phyloP scores from a whole-genome alignment of 192 early-diverging fungal genomes.

The Dissophora ornata region DNA sequence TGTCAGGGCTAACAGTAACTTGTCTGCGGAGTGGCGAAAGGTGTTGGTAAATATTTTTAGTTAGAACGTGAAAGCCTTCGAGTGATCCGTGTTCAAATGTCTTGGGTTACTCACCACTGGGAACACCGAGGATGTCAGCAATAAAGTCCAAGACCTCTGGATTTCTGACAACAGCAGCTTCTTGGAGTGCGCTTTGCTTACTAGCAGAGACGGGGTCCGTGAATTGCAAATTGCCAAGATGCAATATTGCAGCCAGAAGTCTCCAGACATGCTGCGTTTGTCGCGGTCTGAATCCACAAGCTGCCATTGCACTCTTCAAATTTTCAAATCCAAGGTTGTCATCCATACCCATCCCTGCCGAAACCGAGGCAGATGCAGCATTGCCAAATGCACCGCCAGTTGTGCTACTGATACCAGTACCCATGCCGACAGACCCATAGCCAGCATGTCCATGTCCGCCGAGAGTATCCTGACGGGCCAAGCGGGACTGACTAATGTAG shows the following conservation, averaged over 20 bases:
- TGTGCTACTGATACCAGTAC: background rate
- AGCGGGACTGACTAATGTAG: conserved; percentile 59
- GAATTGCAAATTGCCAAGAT: conserved; percentile 92
- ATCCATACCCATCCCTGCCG: conserved; percentile 57
- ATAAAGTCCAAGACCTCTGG: conserved; percentile 75
- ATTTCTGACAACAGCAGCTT: conserved; percentile 82
- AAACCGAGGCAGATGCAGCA: background rate
- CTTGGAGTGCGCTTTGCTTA: conserved; percentile 71
- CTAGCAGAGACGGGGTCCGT: conserved; percentile 65
- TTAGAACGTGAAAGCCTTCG: background rate
- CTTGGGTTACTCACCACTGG: conserved; percentile 65
- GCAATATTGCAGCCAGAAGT: conserved; percentile 87
- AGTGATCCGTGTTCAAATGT: too few relatives aligned
- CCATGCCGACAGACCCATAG: background rate
- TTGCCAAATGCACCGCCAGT: background rate
- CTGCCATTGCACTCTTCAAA: conserved; percentile 69
- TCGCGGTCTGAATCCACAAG: conserved; percentile 72
- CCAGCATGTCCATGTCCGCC: too few relatives aligned
- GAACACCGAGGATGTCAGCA: conserved; percentile 85
- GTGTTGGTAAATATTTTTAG: too few relatives aligned
- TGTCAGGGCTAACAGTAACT: conserved; percentile 77
- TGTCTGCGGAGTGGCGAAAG: conserved; percentile 12
- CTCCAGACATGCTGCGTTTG: conserved; percentile 85
- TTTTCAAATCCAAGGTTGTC: conserved; percentile 72
- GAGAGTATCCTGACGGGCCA: conserved; percentile 44